These are phyloP conservation scores for Vanilla planifolia DNA, from an alignment of 106 monocot species.

Conservation along the genomic window DNA sequence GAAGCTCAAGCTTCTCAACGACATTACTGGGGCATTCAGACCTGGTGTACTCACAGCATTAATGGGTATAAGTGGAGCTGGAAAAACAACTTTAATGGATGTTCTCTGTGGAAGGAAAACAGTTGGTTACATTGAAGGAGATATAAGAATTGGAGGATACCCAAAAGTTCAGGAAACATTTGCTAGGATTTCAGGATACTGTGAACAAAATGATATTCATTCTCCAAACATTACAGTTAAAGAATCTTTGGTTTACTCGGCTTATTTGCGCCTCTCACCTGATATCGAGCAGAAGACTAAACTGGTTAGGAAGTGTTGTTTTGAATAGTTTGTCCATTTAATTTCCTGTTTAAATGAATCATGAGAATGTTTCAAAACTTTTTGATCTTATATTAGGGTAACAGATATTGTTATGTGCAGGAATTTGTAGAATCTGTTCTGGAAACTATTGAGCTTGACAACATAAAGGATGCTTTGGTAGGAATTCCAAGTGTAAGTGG, in stretches of 20 bases:
- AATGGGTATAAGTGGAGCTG: conserved; percentile 53
- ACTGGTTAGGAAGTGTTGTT: conserved; percentile 33
- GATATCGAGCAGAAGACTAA: conserved; percentile 21
- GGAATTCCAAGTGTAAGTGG: conserved; percentile 38
- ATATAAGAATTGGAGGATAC: conserved; percentile 49
- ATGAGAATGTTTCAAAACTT: too few relatives aligned
- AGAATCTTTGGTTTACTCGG: conserved; percentile 39
- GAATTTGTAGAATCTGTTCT: conserved; percentile 38
- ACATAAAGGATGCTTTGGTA: conserved; percentile 35
- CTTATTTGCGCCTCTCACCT: conserved; percentile 24
- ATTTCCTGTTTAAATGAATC: too few relatives aligned
- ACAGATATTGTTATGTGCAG: conserved; percentile 10
- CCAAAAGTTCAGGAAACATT: conserved; percentile 40
- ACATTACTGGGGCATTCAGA: conserved; percentile 38
- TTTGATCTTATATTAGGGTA: too few relatives aligned
- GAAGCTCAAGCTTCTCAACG: conserved; percentile 28
- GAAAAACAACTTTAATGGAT: conserved; percentile 53
- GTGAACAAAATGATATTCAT: conserved; percentile 45
- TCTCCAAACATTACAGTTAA: conserved; percentile 43
- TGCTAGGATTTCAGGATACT: conserved; percentile 46
- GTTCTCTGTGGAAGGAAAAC: conserved; percentile 52
- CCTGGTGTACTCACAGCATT: conserved; percentile 38
- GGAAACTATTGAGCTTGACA: conserved; percentile 33
- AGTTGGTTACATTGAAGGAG: conserved; percentile 34
- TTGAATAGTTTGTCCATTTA: neutral